Conservation (phyloP, 148 eudicot genomes). For the Diospyros lotus region DNA sequence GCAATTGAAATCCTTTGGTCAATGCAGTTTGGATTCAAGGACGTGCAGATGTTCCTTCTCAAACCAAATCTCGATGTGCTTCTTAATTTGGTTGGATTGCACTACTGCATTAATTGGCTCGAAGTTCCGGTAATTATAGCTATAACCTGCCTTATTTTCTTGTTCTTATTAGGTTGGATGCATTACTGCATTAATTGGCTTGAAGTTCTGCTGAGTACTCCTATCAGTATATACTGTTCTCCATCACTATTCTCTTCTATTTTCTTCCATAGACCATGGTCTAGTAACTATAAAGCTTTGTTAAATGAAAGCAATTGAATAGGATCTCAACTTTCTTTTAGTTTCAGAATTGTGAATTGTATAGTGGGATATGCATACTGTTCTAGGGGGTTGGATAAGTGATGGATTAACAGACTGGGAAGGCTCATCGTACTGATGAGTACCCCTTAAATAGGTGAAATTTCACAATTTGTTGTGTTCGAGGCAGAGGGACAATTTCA, state of each 20-base stretch:
- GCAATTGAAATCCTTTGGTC: slow-evolving; percentile 53
- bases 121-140: slow-evolving; percentile 54
- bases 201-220: slow-evolving; percentile 52
- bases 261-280: background rate
- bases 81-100: slow-evolving; percentile 74
- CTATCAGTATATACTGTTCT: background rate
- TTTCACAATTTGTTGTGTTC: background rate
- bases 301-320: background rate
- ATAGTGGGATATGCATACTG: too few relatives aligned
- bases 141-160: background rate
- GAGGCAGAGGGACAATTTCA: background rate
- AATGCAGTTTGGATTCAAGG: slow-evolving; percentile 58
- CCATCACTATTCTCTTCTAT: background rate
- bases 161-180: slow-evolving; percentile 41
- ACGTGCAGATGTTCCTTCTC: slow-evolving; percentile 63
- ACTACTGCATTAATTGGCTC: slow-evolving; percentile 73
- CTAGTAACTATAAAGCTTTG: background rate
- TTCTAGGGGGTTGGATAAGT: background rate
- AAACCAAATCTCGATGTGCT: slow-evolving; percentile 53
- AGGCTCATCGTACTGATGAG: background rate
- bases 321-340: background rate
- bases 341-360: background rate
- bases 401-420: background rate
- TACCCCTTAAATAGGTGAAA: background rate
- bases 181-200: slow-evolving; percentile 78